phyloP scores from a whole-genome alignment of 176 grass and related monocot species.

The Cenchrus fungigraminus region DNA sequence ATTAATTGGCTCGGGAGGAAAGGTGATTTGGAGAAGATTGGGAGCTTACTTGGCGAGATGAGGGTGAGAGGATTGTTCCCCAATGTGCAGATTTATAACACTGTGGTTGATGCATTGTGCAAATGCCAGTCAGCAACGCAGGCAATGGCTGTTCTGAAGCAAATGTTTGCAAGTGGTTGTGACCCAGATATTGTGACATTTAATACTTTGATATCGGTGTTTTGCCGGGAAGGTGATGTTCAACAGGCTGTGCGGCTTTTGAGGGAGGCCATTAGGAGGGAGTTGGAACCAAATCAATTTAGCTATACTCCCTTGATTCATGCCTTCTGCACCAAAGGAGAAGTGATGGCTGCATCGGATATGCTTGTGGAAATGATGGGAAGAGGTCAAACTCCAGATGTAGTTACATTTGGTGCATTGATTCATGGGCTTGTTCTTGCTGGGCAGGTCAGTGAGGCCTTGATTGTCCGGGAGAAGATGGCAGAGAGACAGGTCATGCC shows the following conservation, averaged over 20 bases:
- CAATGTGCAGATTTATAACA: slow-evolving; percentile 78
- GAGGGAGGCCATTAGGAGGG: slow-evolving; percentile 58
- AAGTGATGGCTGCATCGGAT: slow-evolving; percentile 53
- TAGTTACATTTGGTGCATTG: slow-evolving; percentile 70
- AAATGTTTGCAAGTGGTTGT: slow-evolving; percentile 59
- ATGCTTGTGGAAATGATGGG: slow-evolving; percentile 37
- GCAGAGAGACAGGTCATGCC: slow-evolving; percentile 51
- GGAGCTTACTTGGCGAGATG: slow-evolving; percentile 64
- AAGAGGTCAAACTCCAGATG: slow-evolving; percentile 58
- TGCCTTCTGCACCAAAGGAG: slow-evolving; percentile 51
- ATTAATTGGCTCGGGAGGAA: slow-evolving; percentile 69
- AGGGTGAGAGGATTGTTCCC: slow-evolving; percentile 50
- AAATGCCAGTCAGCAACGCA: slow-evolving; percentile 47
- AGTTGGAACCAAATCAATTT: slow-evolving; percentile 59
- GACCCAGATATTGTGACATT: slow-evolving; percentile 68
- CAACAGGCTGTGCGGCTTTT: slow-evolving; percentile 55
- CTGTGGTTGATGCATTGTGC: slow-evolving; percentile 54
- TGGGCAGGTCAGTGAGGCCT: slow-evolving; percentile 61
- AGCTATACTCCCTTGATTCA: slow-evolving; percentile 79
- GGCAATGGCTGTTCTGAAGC: slow-evolving; percentile 62
- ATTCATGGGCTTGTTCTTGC: slow-evolving; percentile 72
- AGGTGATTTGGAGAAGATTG: slow-evolving; percentile 53
- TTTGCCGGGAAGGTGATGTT: slow-evolving; percentile 56
- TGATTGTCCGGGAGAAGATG: slow-evolving; percentile 75
- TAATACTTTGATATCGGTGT: slow-evolving; percentile 66